phyloP scores from a whole-genome alignment of 1,284 basidiomycete genomes.

The Irpex sp. region DNA sequence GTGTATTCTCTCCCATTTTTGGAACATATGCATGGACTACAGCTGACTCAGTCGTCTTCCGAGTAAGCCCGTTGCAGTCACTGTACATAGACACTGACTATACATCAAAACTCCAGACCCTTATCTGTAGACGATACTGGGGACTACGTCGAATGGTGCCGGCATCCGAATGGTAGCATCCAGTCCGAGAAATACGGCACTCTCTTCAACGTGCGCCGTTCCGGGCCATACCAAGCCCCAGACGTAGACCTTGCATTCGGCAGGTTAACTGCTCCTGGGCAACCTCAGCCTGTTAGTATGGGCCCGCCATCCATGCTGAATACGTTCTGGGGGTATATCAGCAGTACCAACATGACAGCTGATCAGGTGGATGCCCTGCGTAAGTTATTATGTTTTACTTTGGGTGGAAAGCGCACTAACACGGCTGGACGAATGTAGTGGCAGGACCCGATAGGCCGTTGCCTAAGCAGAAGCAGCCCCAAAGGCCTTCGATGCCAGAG shows the following conservation, averaged over 20 bases:
- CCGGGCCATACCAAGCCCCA: conserved; percentile 38
- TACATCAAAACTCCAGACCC: conserved; percentile 30
- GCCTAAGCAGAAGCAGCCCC: conserved; percentile 19
- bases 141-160: conserved; percentile 47
- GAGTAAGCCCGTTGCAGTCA: conserved; percentile 32
- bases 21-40: conserved; percentile 49
- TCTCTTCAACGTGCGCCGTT: conserved; percentile 52
- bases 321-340: conserved; percentile 40
- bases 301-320: conserved; percentile 53
- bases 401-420: neutral
- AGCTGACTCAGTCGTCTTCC: conserved; percentile 37
- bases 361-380: conserved; percentile 55
- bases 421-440: conserved; percentile 34
- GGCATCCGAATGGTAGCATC: conserved; percentile 33
- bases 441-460: conserved; percentile 59
- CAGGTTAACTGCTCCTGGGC: conserved; percentile 40
- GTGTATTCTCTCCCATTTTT: conserved; percentile 71
- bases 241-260: conserved; percentile 46
- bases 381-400: conserved; percentile 30
- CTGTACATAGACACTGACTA: neutral
- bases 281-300: conserved; percentile 57
- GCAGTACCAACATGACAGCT: conserved; percentile 37
- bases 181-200: conserved; percentile 48
- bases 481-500: conserved; percentile 5
- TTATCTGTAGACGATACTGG: conserved; percentile 52